phyloP scores from a whole-genome alignment of 2,329 filamentous ascomycete genomes.

The Incumbomyces delicatus region DNA sequence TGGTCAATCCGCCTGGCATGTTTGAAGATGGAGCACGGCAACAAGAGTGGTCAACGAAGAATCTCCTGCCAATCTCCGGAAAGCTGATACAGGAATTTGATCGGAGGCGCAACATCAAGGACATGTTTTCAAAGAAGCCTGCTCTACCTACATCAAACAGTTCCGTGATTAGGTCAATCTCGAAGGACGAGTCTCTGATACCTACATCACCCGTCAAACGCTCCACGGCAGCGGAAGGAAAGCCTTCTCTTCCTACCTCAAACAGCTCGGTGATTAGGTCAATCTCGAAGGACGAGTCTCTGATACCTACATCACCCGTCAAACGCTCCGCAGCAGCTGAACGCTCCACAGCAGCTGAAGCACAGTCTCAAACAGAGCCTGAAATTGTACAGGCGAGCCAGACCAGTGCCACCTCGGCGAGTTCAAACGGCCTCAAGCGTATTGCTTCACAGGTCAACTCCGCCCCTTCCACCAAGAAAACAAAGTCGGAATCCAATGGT shows the following conservation, averaged over 20 bases:
- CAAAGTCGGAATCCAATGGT: constrained; percentile 31
- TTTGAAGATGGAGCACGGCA: constrained; percentile 59
- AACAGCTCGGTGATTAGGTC: constrained; percentile 4
- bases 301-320: neutral
- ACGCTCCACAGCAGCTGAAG: neutral
- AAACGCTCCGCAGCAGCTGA: neutral
- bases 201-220: neutral
- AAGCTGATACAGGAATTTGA: constrained; percentile 82
- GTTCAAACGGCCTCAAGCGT: constrained; percentile 29
- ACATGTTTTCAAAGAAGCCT: constrained; percentile 67
- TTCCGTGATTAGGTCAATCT: neutral
- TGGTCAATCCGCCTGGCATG: constrained; percentile 67
- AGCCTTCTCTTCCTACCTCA: constrained; percentile 8
- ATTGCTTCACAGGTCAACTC: constrained; percentile 25
- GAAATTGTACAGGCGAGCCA: neutral
- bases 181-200: neutral
- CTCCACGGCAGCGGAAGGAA: neutral
- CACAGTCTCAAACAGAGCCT: neutral
- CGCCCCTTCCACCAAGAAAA: constrained; percentile 37
- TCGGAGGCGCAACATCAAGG: constrained; percentile 71
- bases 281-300: neutral
- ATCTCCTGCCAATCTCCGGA: constrained; percentile 65
- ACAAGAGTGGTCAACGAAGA: constrained; percentile 56
- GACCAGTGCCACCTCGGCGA: constrained; percentile 6
- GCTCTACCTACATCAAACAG: constrained; percentile 10